Evolutionary conservation across 139 green algal species (phyloP).

Genomic region (Coelastrella sp.): DNA sequence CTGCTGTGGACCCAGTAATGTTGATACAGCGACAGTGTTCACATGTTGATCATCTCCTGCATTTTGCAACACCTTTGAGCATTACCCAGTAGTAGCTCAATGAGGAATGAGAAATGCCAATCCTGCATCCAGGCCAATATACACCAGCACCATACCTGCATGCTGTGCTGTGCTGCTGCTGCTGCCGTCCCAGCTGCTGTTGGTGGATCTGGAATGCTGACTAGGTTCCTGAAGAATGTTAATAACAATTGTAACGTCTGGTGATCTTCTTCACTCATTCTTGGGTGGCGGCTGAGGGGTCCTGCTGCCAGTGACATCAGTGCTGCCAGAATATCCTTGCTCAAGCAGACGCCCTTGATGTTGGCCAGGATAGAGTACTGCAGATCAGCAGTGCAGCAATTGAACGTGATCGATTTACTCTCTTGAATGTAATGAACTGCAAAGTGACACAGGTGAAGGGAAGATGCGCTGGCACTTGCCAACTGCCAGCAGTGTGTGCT

Average conservation of each 20-base stretch:
- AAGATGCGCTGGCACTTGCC: background rate
- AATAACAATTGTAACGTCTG: constrained; percentile 88
- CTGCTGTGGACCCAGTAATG: background rate
- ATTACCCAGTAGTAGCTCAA: background rate
- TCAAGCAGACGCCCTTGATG: constrained; percentile 79
- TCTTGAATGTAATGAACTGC: background rate
- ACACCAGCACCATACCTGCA: constrained; percentile 39
- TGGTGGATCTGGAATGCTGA: constrained; percentile 73
- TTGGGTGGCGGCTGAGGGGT: constrained; percentile 74
- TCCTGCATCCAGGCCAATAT: too few species aligned
- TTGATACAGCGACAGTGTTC: background rate
- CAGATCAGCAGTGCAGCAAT: background rate
- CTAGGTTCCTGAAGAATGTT: constrained; percentile 90
- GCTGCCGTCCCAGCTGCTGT: background rate
- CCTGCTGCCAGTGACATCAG: constrained; percentile 32
- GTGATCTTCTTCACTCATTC: constrained; percentile 78
- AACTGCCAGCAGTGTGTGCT: too few species aligned
- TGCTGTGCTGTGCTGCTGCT: background rate
- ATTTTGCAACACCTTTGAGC: background rate
- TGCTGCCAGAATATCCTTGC: constrained; percentile 48
- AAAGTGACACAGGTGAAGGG: constrained; percentile 47
- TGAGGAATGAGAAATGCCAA: too few species aligned
- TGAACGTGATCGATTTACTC: background rate
- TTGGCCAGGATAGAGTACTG: constrained; percentile 25
- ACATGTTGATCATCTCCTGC: too few species aligned